Conservation (phyloP, 164 flowering plant species). For the Vitis rotundifolia region DNA sequence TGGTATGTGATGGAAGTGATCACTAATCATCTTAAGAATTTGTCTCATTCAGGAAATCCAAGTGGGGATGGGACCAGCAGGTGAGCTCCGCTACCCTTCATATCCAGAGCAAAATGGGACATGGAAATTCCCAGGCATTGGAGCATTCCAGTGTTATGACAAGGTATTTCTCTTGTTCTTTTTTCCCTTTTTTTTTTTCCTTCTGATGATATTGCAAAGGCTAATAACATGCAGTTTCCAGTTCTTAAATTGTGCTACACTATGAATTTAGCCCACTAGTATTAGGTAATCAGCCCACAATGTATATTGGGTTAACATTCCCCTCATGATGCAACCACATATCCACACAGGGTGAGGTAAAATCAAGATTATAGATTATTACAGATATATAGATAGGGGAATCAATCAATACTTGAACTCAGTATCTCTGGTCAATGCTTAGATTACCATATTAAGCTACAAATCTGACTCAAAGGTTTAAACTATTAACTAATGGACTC, state of each 20-base stretch:
- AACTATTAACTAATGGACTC: too few species aligned
- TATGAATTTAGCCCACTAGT: too few species aligned
- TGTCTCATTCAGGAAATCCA: constrained; percentile 77
- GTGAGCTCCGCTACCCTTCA: constrained; percentile 94
- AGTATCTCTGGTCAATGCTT: too few species aligned
- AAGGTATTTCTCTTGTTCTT: constrained; percentile 42
- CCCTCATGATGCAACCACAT: too few species aligned
- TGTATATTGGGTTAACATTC: too few species aligned
- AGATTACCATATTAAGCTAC: too few species aligned
- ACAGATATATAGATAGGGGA: too few species aligned
- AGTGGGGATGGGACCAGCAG: constrained; percentile 99
- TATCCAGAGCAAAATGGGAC: constrained; percentile 89
- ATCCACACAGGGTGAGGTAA: too few species aligned
- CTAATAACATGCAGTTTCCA: background rate
- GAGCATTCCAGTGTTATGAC: constrained; percentile 96
- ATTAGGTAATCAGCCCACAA: too few species aligned
- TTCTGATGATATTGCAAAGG: background rate
- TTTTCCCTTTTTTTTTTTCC: background rate
- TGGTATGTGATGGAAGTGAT: background rate
- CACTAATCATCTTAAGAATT: background rate
- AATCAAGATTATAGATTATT: too few species aligned
- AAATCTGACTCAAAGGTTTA: too few species aligned
- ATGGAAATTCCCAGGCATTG: constrained; percentile 95
- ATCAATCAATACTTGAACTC: too few species aligned
- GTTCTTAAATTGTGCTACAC: background rate